Percentiles rank a stretch among this genome's conserved stretches.
Conservation (phyloP, 257 asterid genomes). For the Linderniella brevidens region DNA sequence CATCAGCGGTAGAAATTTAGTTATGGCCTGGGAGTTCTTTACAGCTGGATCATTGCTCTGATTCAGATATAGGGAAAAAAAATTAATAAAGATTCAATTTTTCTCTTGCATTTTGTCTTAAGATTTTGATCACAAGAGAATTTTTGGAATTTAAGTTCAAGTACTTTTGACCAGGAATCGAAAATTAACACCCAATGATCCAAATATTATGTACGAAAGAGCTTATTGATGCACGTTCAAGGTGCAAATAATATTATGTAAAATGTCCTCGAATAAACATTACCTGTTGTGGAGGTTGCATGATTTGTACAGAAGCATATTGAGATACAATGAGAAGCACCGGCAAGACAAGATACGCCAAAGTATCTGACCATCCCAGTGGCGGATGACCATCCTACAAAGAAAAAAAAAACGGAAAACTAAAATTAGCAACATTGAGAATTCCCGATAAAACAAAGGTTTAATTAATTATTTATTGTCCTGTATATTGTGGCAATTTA, state of each 20-base stretch:
- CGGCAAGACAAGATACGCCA: slow-evolving; percentile 89
- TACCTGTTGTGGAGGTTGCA: slow-evolving; percentile 98
- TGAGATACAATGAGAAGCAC: slow-evolving; percentile 56
- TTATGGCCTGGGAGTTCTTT: slow-evolving; percentile 74
- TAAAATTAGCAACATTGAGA: slow-evolving; percentile 8
- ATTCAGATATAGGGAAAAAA: slow-evolving; percentile 7
- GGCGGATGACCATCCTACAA: slow-evolving; percentile 96
- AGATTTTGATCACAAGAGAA: no score
- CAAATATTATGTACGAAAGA: no score
- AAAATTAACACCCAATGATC: no score
- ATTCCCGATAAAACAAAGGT: no score
- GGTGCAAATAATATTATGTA: no score
- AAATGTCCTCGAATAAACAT: no score
- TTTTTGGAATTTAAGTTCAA: no score
- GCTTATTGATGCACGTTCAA: no score
- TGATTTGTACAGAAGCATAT: slow-evolving; percentile 74
- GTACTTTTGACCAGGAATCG: no score
- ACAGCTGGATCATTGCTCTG: slow-evolving; percentile 89
- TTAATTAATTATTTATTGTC: no score
- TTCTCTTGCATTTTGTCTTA: neutral
- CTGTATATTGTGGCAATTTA: no score
- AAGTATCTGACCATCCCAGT: slow-evolving; percentile 91
- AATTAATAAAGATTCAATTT: neutral
- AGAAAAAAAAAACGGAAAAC: no score
- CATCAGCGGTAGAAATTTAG: slow-evolving; percentile 82